Evolutionary conservation across 495 filamentous ascomycete genomes (phyloP), one percentile per base, ranked within the genome.

Genomic region (Polyplosphaeria fusca): DNA sequence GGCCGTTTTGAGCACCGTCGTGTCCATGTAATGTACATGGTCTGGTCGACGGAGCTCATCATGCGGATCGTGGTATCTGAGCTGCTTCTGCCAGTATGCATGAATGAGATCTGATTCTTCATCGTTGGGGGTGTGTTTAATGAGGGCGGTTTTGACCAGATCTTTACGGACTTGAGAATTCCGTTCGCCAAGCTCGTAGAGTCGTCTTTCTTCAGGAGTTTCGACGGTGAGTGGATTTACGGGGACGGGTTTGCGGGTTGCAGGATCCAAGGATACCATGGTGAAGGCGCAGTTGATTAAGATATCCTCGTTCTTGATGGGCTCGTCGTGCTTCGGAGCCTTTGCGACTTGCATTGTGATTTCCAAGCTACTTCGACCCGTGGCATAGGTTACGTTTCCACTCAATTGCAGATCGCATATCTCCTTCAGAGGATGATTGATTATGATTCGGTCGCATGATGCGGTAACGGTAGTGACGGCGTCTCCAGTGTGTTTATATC

Each of bases 341-440:
- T 86, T 85, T 7, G 85, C 80, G 11, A 90, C 86, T 67, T 89
- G 85, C 28, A 88, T 72, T 0, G 86, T 87, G 16, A 94, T 79
- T 60, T 92, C 89, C 77, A 91, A 88, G 67, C 86, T 89, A 30
- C 83, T 87, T 47, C 84, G 77, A 0, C 89, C 89, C 1, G 88
- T 88, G 0, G 86, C 85, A 71, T 89, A 92, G 0, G 86, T 88
- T 19, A 91, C 88, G 59, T 86, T 83, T 1, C 89, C 89, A 52
- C 83, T 87, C 3, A 91, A 73, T 64, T 91, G 84, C 14, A 94
- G 77, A 64, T 92, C 87, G 68, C 87, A 91, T 44, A 92, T 88
- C 60, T 86, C 83, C 61, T 80, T 86, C 22, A 92, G 68, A 0
- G 86, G 86, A 49, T 83, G 74, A 58, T 86, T 82, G 53, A 92